Conservation (phyloP, 1,139 yeast genomes). For the Diutina ranongensis region DNA sequence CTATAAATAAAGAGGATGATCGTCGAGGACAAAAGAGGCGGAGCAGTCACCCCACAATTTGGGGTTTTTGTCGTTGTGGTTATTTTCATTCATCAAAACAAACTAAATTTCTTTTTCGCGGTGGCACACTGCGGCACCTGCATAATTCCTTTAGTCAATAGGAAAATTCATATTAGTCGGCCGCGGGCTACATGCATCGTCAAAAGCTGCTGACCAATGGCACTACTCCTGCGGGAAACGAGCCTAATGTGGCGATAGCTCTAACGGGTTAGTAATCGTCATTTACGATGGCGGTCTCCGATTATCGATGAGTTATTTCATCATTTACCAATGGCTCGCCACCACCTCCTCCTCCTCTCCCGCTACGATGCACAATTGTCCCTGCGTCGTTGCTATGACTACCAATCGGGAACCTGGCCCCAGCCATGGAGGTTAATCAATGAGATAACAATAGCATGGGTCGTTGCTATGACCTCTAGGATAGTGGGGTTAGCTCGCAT, state of each 20-base stretch:
- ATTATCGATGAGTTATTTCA: not conserved
- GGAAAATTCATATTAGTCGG: not conserved
- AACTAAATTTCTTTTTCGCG: not conserved
- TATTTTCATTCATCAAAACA: no score
- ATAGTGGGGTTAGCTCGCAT: no score
- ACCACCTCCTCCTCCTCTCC: not conserved
- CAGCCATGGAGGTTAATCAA: not conserved
- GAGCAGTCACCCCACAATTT: no score
- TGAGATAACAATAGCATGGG: no score
- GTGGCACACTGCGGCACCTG: not conserved
- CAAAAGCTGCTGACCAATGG: not conserved
- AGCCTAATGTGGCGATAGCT: not conserved
- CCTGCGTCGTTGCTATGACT: not conserved
- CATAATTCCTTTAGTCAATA: not conserved
- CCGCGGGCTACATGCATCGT: not conserved
- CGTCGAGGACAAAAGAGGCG: no score
- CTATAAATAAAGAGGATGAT: no score
- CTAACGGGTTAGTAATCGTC: not conserved
- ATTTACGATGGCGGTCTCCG: not conserved
- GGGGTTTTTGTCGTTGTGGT: no score
- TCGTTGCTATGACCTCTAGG: no score
- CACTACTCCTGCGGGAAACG: no score
- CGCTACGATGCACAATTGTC: not conserved
- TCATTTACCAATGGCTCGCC: not conserved
- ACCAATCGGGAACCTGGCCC: not conserved